Evolutionary conservation across 495 filamentous ascomycete species (phyloP).

Genomic region (Clohesyomyces aquaticus): DNA sequence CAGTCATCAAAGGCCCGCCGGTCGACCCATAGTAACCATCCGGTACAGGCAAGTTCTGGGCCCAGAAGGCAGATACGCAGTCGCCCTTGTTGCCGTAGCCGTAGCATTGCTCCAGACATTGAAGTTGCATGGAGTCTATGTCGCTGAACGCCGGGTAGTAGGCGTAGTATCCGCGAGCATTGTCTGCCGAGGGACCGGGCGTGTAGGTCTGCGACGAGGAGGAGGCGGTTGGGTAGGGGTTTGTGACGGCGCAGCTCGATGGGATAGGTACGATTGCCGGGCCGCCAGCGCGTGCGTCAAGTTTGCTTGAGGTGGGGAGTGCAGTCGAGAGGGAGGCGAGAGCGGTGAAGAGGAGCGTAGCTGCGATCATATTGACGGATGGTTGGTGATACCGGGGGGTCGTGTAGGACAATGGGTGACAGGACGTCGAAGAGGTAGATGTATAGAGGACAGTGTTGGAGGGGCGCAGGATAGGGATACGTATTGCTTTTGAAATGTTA

Average conservation of each 20-base stretch:
- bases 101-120: conserved; percentile 46
- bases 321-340: conserved; percentile 33
- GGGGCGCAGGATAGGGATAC: not conserved
- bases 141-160: conserved; percentile 34
- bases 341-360: conserved; percentile 26
- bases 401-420: not conserved
- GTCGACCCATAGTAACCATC: conserved; percentile 33
- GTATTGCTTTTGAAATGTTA: not conserved
- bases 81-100: conserved; percentile 39
- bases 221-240: conserved; percentile 25
- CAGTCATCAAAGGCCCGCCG: conserved; percentile 31
- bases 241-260: conserved; percentile 39
- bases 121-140: conserved; percentile 21
- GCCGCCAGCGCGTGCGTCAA: conserved; percentile 38
- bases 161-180: conserved; percentile 30
- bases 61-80: conserved; percentile 41
- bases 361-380: conserved; percentile 21
- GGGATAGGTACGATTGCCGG: conserved; percentile 40
- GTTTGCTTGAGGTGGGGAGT: conserved; percentile 18
- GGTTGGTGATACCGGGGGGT: not conserved
- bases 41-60: conserved; percentile 36
- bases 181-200: conserved; percentile 21
- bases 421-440: not conserved
- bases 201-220: conserved; percentile 30
- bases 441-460: not conserved